Base-by-base conservation (phyloP, 495 filamentous ascomycete species). In the Elasticomyces elasticus region DNA sequence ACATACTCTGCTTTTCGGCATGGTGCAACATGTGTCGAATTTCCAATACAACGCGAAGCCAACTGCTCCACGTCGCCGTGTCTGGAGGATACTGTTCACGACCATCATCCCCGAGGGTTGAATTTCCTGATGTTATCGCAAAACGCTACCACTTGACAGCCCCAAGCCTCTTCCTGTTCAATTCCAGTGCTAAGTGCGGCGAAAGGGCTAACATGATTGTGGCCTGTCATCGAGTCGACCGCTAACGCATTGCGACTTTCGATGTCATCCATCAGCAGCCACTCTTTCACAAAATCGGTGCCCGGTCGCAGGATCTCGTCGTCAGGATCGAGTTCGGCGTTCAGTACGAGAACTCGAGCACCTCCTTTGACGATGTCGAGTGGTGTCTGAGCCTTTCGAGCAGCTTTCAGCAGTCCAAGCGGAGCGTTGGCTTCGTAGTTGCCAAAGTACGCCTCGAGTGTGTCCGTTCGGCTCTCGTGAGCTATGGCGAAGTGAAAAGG, bases 161-260 rank as follows among this genome's bases (percentile, higher is more conserved):
- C 71, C 70, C 70, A 74, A 28, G 64, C 63, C 58, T 74, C 71
- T 23, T 69, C 71, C 23, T 60, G 59, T 55, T 62, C 66, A 46
- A 71, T 66, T 0, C 70, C 69, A 24, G 66, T 71, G 35, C 65
- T 52, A 1, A 74, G 48, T 1, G 1, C 38, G 64, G 38, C 5
- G 11, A 42, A 13, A 5, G 72, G 72, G 52, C 67, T 71, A 19
- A 74, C 69, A 55, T 74, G 72, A 51, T 74, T 74, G 52, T 74
- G 71, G 0, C 71, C 70, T 17, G 65, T 56, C 10, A 73, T 59
- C 35, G 60, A 51, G 27, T 64, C 54, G 17, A 58, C 64, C 23
- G 61, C 62, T 23, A 69, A 54, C 35, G 67, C 67, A 26, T 22
- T n/a, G 5, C 22, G 45, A 17, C 44, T 50, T 15, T 6, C 46